Conservation (phyloP, 176 grass and related monocot species). For the Aegilops bicornis region DNA sequence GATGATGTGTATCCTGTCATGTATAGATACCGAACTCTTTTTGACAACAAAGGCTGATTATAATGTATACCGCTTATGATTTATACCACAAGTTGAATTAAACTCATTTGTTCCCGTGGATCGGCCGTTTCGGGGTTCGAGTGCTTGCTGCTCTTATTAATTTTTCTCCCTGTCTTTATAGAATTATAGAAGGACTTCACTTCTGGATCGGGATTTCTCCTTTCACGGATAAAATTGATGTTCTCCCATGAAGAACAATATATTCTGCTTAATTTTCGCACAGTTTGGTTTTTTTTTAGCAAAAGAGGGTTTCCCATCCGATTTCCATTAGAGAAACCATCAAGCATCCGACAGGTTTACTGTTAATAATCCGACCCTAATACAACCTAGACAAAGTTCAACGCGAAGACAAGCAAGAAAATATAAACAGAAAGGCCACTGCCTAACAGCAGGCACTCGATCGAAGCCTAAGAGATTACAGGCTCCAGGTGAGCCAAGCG, state of each 20-base stretch:
- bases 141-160: not conserved
- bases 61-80: constrained; percentile 29
- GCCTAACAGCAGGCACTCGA: too few relatives aligned
- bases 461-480: too few relatives aligned
- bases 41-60: constrained; percentile 42
- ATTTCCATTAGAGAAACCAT: too few relatives aligned
- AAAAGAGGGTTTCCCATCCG: too few relatives aligned
- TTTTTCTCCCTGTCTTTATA: not conserved
- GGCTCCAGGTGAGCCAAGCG: too few relatives aligned
- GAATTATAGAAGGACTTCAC: not conserved
- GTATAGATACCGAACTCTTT: constrained; percentile 52
- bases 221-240: not conserved
- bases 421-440: too few relatives aligned
- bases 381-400: too few relatives aligned
- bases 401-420: too few relatives aligned
- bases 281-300: not conserved
- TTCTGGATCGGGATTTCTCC: too few relatives aligned
- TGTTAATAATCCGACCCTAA: too few relatives aligned
- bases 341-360: too few relatives aligned
- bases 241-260: not conserved
- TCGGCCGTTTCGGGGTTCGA: not conserved
- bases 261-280: not conserved
- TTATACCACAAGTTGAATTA: constrained; percentile 1
- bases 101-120: not conserved
- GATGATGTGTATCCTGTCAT: constrained; percentile 39